Evolutionary conservation across 2,329 filamentous ascomycete species (phyloP).

Genomic region (Epichloe bromicola): DNA sequence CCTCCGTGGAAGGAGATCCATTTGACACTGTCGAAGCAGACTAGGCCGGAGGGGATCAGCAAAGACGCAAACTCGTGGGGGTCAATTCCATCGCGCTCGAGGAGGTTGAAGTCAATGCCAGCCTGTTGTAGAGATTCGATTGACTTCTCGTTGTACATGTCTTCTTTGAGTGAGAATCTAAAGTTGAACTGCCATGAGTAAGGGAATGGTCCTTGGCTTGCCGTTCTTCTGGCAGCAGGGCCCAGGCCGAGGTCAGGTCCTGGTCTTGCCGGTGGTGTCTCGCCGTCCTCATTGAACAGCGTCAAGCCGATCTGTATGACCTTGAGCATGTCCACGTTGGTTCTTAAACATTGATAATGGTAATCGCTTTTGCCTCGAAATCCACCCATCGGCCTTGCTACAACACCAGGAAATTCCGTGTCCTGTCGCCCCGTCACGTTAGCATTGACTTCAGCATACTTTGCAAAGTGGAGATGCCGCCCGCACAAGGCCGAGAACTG

Average conservation of each 20-base stretch:
- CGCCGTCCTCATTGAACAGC: slow-evolving; percentile 80
- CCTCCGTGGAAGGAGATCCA: slow-evolving; percentile 98
- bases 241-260: slow-evolving; percentile 29
- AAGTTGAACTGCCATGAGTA: slow-evolving; percentile 99
- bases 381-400: slow-evolving; percentile 85
- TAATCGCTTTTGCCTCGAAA: slow-evolving; percentile 96
- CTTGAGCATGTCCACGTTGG: slow-evolving; percentile 93
- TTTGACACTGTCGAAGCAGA: slow-evolving; percentile 74
- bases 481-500: background rate
- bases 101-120: slow-evolving; percentile 79
- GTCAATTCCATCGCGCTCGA: slow-evolving; percentile 83
- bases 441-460: slow-evolving; percentile 1
- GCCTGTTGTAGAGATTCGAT: slow-evolving; percentile 83
- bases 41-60: slow-evolving; percentile 82
- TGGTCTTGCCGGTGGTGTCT: slow-evolving; percentile 64
- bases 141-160: slow-evolving; percentile 96
- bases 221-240: slow-evolving; percentile 25
- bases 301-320: slow-evolving; percentile 96
- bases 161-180: slow-evolving; percentile 81
- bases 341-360: slow-evolving; percentile 93
- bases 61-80: slow-evolving; percentile 78
- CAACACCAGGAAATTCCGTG: slow-evolving; percentile 96
- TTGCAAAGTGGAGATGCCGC: background rate
- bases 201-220: slow-evolving; percentile 45
- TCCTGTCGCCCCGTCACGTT: slow-evolving; percentile 45